These are phyloP conservation scores for Gossypium schwendimanii DNA, from an alignment of 441 rosid genomes.

Conservation along the genomic window DNA sequence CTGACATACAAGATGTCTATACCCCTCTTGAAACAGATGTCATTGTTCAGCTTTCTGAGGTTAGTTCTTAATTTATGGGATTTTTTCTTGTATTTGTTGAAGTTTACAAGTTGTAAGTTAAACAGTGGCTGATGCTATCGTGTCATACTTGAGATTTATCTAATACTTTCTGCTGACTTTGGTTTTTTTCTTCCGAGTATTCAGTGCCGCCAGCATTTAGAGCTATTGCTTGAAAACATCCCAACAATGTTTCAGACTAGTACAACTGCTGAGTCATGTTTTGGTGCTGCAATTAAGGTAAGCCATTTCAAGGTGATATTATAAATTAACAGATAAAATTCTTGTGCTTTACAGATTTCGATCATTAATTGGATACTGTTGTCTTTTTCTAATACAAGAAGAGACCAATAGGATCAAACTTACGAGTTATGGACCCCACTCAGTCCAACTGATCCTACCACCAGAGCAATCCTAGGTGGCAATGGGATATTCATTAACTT, in stretches of 20 bases:
- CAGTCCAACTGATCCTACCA: background rate
- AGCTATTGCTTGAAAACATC: conserved; percentile 87
- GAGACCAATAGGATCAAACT: background rate
- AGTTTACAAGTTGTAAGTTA: background rate
- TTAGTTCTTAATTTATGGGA: conserved; percentile 24
- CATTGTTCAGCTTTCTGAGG: conserved; percentile 79
- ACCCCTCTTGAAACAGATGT: conserved; percentile 80
- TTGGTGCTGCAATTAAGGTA: conserved; percentile 97
- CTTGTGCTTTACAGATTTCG: background rate
- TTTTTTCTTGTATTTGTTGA: background rate
- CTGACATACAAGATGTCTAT: conserved; percentile 79
- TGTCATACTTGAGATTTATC: conserved; percentile 1
- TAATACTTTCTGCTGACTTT: conserved; percentile 2
- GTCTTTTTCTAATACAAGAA: background rate
- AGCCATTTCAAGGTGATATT: conserved; percentile 9
- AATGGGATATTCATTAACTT: background rate
- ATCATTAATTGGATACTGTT: background rate
- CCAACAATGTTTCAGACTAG: conserved; percentile 85
- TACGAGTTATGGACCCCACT: background rate
- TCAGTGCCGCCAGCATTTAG: conserved; percentile 94
- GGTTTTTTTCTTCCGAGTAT: conserved; percentile 23
- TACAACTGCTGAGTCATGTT: conserved; percentile 88
- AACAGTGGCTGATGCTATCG: background rate
- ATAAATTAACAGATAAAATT: background rate
- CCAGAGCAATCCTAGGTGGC: background rate